A percentile compares a stretch with the other conserved stretches of the same genome.
Conservation (phyloP, 2,329 filamentous ascomycete species). For the Fusarium incarnatum region DNA sequence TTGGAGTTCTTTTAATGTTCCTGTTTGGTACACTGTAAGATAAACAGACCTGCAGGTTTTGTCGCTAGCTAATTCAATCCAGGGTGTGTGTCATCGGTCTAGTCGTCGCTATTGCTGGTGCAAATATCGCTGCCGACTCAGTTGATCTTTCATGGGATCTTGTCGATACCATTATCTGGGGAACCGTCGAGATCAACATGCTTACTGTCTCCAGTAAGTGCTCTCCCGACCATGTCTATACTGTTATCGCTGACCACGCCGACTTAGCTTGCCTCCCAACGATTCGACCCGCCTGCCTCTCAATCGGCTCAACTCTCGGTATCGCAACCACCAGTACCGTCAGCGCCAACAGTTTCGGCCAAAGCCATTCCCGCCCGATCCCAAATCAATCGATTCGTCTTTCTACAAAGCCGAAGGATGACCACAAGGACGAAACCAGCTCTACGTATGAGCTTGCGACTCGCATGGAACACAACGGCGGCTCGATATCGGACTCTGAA, state of each 20-base stretch:
- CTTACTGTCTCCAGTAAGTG: neutral
- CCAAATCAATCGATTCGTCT: neutral
- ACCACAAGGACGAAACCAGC: neutral
- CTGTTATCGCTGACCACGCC: too few relatives aligned
- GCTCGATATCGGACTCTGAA: neutral
- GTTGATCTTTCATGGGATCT: neutral
- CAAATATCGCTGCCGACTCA: neutral
- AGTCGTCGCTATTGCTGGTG: neutral
- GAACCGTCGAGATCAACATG: neutral
- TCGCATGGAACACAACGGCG: neutral
- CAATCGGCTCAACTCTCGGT: neutral
- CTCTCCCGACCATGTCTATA: too few relatives aligned
- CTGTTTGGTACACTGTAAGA: neutral
- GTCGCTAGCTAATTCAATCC: fast-evolving
- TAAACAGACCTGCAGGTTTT: neutral
- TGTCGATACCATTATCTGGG: fast-evolving
- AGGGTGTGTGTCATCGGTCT: neutral
- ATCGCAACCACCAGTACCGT: neutral
- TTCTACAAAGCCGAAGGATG: neutral
- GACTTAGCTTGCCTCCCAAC: neutral
- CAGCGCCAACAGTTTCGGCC: neutral
- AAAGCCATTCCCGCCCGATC: neutral
- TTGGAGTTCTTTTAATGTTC: neutral
- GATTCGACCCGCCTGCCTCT: neutral
- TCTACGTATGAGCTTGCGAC: neutral